These are phyloP conservation scores for Plasmodium gonderi DNA, from an alignment of 169 alveolate genomes.

Conservation along the genomic window DNA sequence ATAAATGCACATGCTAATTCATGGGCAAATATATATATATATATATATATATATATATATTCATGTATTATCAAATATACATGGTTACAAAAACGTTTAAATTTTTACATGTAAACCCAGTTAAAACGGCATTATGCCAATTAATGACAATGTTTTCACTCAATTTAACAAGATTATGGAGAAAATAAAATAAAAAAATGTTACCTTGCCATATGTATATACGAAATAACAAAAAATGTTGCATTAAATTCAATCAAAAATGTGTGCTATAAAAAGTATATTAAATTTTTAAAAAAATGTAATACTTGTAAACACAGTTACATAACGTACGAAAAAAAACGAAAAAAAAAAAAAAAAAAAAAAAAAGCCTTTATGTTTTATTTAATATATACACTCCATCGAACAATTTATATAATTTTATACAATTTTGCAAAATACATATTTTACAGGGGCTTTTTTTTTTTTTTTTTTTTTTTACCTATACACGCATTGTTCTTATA, in stretches of 20 bases:
- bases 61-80: too few relatives aligned
- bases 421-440: not conserved
- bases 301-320: not conserved
- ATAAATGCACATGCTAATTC: too few relatives aligned
- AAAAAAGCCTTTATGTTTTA: not conserved
- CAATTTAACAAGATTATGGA: not conserved
- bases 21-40: not conserved
- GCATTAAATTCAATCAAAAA: not conserved
- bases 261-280: not conserved
- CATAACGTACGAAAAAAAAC: not conserved
- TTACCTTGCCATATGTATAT: not conserved
- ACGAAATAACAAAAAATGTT: not conserved
- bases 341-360: not conserved
- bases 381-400: not conserved
- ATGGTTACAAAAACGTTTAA: not conserved
- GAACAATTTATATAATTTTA: not conserved
- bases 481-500: not conserved
- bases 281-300: not conserved
- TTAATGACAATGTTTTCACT: not conserved
- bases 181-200: not conserved
- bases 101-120: not conserved
- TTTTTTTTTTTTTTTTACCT: too few relatives aligned
- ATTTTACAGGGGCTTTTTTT: not conserved
- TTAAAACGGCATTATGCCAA: not conserved
- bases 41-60: not conserved